phyloP scores from a whole-genome alignment of 2,329 filamentous ascomycete genomes.

The Colletotrichum liriopes region DNA sequence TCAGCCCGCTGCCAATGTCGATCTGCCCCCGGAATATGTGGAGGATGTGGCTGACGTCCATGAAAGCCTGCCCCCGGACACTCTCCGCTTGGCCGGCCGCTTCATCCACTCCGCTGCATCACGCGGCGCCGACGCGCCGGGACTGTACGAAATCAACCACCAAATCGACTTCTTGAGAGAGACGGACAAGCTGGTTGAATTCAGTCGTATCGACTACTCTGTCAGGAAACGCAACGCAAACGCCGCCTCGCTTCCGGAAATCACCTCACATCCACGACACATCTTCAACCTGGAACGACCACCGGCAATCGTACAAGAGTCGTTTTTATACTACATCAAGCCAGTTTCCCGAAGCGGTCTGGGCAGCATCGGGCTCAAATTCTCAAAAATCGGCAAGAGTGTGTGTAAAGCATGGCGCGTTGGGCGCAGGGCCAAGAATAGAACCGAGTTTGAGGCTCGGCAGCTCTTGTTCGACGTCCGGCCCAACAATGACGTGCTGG shows the following conservation, averaged over 20 bases:
- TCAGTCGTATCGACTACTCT: constrained; percentile 52
- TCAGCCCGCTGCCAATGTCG: neutral
- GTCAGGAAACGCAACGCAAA: constrained; percentile 43
- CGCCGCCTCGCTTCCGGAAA: constrained; percentile 44
- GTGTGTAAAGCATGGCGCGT: constrained; percentile 44
- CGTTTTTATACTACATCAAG: constrained; percentile 50
- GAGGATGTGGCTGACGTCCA: constrained; percentile 16
- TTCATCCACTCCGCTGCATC: constrained; percentile 51
- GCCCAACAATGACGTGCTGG: constrained; percentile 47
- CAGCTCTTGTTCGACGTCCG: constrained; percentile 50
- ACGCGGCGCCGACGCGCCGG: constrained; percentile 47
- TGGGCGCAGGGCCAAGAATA: constrained; percentile 7
- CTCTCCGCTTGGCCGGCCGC: constrained; percentile 52
- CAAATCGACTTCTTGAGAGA: constrained; percentile 52
- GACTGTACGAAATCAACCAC: constrained; percentile 56
- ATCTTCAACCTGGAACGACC: constrained; percentile 56
- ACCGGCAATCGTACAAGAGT: constrained; percentile 47
- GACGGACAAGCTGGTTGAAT: constrained; percentile 49
- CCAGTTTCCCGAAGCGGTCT: constrained; percentile 24
- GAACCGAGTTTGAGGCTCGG: constrained; percentile 44
- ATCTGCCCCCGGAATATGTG: constrained; percentile 32
- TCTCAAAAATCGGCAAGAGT: constrained; percentile 29
- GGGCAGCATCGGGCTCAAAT: constrained; percentile 17
- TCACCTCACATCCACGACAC: constrained; percentile 50
- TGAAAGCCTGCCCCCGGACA: constrained; percentile 49